Evolutionary conservation across 345 rosid genomes (phyloP), one percentile per base, ranked within the genome.

Genomic region (Acer saccharum): DNA sequence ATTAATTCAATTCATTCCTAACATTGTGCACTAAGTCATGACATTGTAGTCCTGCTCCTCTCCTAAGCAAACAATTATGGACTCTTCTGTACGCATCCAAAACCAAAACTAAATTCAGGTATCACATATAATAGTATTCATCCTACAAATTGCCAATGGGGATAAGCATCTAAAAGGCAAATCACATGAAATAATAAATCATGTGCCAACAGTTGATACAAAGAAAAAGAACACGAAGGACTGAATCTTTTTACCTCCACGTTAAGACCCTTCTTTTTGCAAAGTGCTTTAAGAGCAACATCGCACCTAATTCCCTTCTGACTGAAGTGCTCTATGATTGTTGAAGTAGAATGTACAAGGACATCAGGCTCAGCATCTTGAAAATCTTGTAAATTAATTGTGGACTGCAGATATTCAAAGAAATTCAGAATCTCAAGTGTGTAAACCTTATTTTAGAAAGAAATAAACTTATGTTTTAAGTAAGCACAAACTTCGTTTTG

Each of bases 311-410:
- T 88, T 72, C 97, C 97, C 74, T 84, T 90, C 76, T 80, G 81
- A n/a, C 84, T 82, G 73, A 93, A 89, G 73, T 84, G 92, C 39
- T 90, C 94, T 66, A 95, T 76, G 79, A 92, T 93, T 82, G 87
- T 87, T 35, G 88, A 77, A 71, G 89, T 86, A 25, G 90, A 92
- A 86, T 95, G 90, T 43, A 80, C 93, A 77, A 95, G 87, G 74
- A 81, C 73, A 83, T 92, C 99, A 66, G 97, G 92, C 79, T 95
- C 99, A 1, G 97, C 98, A 80, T 92, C 98, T 88, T 91, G 96
- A 86, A 92, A 92, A 79, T 93, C 95, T 83, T 90, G 86, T 83
- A 94, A 81, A 76, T 84, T 83, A 80, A 95, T 83, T 66, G 76
- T 70, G 71, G 85, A 84, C 99, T 93, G 96, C 79, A 81, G 62